These are phyloP conservation scores for Arbutus unedo DNA, from an alignment of 148 eudicot species.

Conservation along the genomic window DNA sequence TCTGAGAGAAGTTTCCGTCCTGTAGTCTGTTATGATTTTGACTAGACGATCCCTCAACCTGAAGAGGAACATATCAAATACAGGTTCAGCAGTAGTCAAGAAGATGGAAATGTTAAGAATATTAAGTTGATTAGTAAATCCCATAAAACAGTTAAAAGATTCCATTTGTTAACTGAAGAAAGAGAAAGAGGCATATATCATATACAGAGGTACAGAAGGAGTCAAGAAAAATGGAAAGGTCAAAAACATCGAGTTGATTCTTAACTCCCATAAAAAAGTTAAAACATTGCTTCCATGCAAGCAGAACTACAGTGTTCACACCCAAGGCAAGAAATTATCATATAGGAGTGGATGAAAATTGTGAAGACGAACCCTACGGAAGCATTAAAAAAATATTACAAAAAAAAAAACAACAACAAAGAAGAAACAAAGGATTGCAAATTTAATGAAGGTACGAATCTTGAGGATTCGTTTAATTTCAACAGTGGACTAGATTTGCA, in stretches of 20 bases:
- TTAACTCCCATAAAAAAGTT: background rate
- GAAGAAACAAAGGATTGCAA: background rate
- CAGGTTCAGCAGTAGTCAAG: background rate
- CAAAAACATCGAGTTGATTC: background rate
- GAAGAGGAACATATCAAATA: conserved; percentile 16
- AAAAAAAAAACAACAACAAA: background rate
- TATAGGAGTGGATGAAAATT: background rate
- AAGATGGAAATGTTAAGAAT: background rate
- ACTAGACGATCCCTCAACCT: conserved; percentile 93
- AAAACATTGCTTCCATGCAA: background rate
- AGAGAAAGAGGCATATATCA: background rate
- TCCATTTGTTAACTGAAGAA: no score
- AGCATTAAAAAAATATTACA: background rate
- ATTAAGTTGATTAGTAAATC: background rate
- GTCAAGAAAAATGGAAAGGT: background rate
- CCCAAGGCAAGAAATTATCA: background rate
- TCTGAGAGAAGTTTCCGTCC: conserved; percentile 97
- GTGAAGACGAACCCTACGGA: background rate
- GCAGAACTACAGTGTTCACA: background rate
- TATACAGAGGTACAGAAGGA: background rate
- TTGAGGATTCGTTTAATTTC: background rate
- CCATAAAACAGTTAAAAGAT: background rate
- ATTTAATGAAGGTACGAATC: background rate
- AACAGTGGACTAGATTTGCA: background rate
- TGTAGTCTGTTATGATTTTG: conserved; percentile 86